Evolutionary conservation across 805 yeast genomes (phyloP).

Genomic region (Yueomyces sp.): DNA sequence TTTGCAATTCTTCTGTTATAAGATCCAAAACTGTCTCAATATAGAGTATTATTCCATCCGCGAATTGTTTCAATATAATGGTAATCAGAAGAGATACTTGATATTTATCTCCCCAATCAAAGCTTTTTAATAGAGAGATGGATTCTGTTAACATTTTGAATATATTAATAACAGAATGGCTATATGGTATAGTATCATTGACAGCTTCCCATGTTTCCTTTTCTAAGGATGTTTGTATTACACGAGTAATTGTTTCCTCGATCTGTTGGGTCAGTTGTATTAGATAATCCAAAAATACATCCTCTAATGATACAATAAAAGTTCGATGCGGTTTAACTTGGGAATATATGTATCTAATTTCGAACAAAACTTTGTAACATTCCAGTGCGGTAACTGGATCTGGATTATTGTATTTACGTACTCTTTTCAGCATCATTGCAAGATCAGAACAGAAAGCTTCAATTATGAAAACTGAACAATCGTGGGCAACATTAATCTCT

Average conservation of each 20-base stretch:
- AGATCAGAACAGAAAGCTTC: slow-evolving; percentile 43
- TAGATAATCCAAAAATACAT: slow-evolving; percentile 36
- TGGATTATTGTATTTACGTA: slow-evolving; percentile 30
- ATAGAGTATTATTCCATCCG: slow-evolving; percentile 45
- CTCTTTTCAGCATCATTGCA: slow-evolving; percentile 35
- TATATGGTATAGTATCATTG: slow-evolving; percentile 31
- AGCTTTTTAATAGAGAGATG: slow-evolving; percentile 39
- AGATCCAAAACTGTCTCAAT: slow-evolving; percentile 25
- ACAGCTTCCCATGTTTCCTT: slow-evolving; percentile 46
- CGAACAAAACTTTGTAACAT: slow-evolving; percentile 38
- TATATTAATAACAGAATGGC: slow-evolving; percentile 55
- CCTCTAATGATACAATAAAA: slow-evolving; percentile 45
- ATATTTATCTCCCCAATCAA: slow-evolving; percentile 52
- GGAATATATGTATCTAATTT: slow-evolving; percentile 36
- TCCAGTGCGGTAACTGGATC: slow-evolving; percentile 45
- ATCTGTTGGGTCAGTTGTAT: slow-evolving; percentile 31
- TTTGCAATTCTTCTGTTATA: slow-evolving; percentile 29
- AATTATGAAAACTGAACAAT: slow-evolving; percentile 35
- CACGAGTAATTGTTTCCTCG: slow-evolving; percentile 30
- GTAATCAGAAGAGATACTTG: slow-evolving; percentile 56
- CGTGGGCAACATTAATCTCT: slow-evolving; percentile 36
- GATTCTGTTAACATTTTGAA: slow-evolving; percentile 50
- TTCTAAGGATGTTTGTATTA: slow-evolving; percentile 41
- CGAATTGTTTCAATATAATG: slow-evolving; percentile 43
- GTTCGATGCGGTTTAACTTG: slow-evolving; percentile 32